These are phyloP conservation scores for Rhododendron kiyosumense DNA, from an alignment of 148 eudicot genomes.

Conservation along the genomic window DNA sequence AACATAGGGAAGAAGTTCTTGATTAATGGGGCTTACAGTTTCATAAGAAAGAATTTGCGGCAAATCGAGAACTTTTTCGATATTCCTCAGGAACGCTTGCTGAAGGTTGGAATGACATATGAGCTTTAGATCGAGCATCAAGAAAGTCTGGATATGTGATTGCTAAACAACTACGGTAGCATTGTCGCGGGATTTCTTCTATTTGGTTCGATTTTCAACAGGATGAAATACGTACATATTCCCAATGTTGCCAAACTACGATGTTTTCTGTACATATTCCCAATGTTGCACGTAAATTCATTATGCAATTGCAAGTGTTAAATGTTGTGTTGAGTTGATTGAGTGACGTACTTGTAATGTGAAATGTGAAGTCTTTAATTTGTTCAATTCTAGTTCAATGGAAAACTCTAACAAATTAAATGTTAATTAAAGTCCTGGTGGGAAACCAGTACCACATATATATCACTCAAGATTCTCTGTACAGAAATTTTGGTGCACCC, in stretches of 20 bases:
- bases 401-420: not conserved
- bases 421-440: too few species aligned
- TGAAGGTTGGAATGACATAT: constrained; percentile 46
- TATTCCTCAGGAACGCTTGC: constrained; percentile 27
- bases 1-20: constrained; percentile 19
- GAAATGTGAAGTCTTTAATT: too few species aligned
- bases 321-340: too few species aligned
- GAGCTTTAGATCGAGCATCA: constrained; percentile 23
- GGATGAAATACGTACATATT: not conserved
- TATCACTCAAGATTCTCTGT: too few species aligned
- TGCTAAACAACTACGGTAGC: not conserved
- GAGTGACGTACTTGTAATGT: too few species aligned
- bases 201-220: not conserved
- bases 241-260: not conserved
- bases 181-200: not conserved
- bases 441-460: too few species aligned
- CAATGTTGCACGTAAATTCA: too few species aligned
- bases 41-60: constrained; percentile 27
- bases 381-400: not conserved
- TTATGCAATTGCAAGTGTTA: too few species aligned
- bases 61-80: constrained; percentile 21
- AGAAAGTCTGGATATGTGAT: not conserved
- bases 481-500: too few species aligned
- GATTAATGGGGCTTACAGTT: constrained; percentile 30
- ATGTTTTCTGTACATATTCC: not conserved